Conservation (phyloP, 257 asterid genomes). For the Solanum boliviense region DNA sequence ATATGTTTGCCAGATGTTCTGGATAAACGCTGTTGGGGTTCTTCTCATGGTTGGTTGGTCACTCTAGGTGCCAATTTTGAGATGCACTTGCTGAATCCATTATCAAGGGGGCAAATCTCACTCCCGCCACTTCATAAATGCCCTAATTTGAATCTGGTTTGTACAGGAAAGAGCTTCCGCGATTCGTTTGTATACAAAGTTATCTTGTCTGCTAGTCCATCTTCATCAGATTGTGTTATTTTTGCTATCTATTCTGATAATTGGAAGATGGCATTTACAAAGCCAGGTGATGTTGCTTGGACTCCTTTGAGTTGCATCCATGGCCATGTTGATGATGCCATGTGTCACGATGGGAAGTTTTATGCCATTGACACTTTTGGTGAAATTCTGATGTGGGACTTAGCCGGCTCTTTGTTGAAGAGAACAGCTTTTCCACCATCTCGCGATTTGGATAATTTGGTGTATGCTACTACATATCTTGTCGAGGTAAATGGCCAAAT, state of each 20-base stretch:
- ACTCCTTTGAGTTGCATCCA: slow-evolving; percentile 8
- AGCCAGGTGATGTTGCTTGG: slow-evolving; percentile 10
- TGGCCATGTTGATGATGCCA: slow-evolving; percentile 7
- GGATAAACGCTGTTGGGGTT: slow-evolving; percentile 22
- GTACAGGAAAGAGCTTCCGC: slow-evolving; percentile 7
- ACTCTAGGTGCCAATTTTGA: slow-evolving; percentile 8
- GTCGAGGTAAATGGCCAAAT: slow-evolving; percentile 9
- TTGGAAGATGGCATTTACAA: slow-evolving; percentile 12
- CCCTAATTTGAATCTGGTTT: slow-evolving; percentile 12
- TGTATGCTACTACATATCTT: slow-evolving; percentile 8
- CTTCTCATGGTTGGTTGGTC: slow-evolving; percentile 19
- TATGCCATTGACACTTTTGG: slow-evolving; percentile 9
- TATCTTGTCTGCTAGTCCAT: slow-evolving; percentile 12
- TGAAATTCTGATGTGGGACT: not conserved
- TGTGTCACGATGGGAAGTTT: slow-evolving; percentile 6
- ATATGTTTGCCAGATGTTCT: slow-evolving; percentile 4
- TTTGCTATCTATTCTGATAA: slow-evolving; percentile 7
- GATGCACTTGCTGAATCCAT: slow-evolving; percentile 10
- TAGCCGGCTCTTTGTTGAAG: slow-evolving; percentile 3
- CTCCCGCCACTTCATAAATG: slow-evolving; percentile 11
- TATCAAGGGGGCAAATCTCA: slow-evolving; percentile 4
- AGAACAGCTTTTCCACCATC: not conserved
- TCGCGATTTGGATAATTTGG: not conserved
- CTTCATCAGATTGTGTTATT: slow-evolving; percentile 8
- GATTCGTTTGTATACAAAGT: slow-evolving; percentile 10